Evolutionary conservation across 2,329 filamentous ascomycete species (phyloP).

Genomic region (Coleophoma crateriformis): DNA sequence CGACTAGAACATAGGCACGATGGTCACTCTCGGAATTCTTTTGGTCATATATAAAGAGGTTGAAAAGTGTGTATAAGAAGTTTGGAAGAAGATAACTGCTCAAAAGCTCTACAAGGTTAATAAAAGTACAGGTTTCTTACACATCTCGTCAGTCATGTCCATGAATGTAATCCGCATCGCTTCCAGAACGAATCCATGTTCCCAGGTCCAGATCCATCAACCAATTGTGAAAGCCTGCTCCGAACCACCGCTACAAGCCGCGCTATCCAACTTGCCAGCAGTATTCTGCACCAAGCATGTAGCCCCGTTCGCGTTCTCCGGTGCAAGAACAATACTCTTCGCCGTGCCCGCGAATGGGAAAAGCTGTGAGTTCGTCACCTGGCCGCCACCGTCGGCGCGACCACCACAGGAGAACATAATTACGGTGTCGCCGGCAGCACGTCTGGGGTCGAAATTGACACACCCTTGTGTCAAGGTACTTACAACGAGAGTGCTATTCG

Average conservation of each 20-base stretch:
- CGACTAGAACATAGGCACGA: too few relatives aligned
- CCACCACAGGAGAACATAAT: slow-evolving; percentile 54
- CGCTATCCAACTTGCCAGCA: slow-evolving; percentile 15
- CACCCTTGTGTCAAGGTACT: slow-evolving; percentile 53
- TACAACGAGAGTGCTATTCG: slow-evolving; percentile 41
- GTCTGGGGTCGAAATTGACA: slow-evolving; percentile 50
- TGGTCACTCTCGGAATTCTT: too few relatives aligned
- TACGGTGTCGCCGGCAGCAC: slow-evolving; percentile 44
- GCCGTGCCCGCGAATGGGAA: slow-evolving; percentile 38
- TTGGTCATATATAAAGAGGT: too few relatives aligned
- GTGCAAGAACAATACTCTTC: slow-evolving; percentile 36
- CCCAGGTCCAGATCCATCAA: background rate
- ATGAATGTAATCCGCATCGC: too few relatives aligned
- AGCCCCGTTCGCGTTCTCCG: slow-evolving; percentile 34
- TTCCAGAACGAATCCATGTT: too few relatives aligned
- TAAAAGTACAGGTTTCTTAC: too few relatives aligned
- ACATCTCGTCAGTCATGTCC: too few relatives aligned
- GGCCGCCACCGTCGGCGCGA: slow-evolving; percentile 44
- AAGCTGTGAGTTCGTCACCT: slow-evolving; percentile 37
- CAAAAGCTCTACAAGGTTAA: too few relatives aligned
- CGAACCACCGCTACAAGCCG: background rate
- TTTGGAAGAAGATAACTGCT: too few relatives aligned
- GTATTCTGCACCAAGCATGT: slow-evolving; percentile 35
- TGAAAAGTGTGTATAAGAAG: too few relatives aligned
- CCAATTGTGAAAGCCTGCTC: slow-evolving; percentile 3